phyloP scores from a whole-genome alignment of 495 filamentous ascomycete genomes.

The Bathelium albidoporum region DNA sequence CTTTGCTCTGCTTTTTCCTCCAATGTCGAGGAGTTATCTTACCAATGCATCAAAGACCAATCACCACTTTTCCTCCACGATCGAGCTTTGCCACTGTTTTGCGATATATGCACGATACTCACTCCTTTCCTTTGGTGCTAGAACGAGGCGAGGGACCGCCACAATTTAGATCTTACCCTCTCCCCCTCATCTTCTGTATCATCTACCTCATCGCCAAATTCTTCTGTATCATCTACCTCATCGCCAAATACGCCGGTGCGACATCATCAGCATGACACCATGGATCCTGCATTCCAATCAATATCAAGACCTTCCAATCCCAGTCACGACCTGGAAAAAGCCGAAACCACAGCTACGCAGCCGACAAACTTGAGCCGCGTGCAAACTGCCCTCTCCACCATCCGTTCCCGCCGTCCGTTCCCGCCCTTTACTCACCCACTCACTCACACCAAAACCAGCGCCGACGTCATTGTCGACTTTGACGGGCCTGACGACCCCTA shows the following conservation, averaged over 20 bases:
- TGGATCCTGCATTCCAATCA: not conserved
- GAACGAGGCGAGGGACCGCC: not conserved
- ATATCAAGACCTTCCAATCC: not conserved
- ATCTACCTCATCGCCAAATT: not conserved
- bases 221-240: not conserved
- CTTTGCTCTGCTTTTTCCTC: not conserved
- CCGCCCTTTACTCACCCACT: constrained; percentile 21
- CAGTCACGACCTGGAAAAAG: constrained; percentile 6
- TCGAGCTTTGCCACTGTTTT: not conserved
- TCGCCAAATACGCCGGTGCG: not conserved
- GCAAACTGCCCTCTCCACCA: constrained; percentile 14
- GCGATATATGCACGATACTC: not conserved
- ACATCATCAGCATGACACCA: not conserved
- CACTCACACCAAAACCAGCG: constrained; percentile 13
- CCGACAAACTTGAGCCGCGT: not conserved
- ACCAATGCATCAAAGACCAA: not conserved
- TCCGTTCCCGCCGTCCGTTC: constrained; percentile 15
- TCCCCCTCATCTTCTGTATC: not conserved
- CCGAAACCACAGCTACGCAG: constrained; percentile 6
- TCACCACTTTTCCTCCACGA: not conserved
- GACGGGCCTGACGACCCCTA: constrained; percentile 27
- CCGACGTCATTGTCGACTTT: constrained; percentile 26
- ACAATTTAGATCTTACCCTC: not conserved
- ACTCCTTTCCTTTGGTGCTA: not conserved
- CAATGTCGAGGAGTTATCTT: not conserved